A percentile compares a stretch with the other conserved stretches of the same genome.
Evolutionary conservation across 1,284 basidiomycete genomes (phyloP).

Genomic region (Anthracocystis walkeri): DNA sequence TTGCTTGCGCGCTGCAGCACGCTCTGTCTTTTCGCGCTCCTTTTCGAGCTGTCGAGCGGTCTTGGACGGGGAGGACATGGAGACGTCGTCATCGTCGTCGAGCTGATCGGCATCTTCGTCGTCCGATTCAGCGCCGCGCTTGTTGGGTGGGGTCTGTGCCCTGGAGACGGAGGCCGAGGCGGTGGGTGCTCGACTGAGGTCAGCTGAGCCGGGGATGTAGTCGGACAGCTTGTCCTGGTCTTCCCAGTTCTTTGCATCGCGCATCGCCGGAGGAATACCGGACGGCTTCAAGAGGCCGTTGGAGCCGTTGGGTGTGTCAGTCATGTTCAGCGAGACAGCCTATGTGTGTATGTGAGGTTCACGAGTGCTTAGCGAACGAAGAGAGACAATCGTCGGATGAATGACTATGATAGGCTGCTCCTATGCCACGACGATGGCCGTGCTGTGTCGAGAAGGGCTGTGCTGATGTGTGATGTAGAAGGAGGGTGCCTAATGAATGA

Average conservation of each 20-base stretch:
- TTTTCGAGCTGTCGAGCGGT: conserved; percentile 59
- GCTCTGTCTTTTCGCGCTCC: conserved; percentile 54
- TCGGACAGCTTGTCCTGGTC: conserved; percentile 65
- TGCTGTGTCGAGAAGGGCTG: conserved; percentile 4
- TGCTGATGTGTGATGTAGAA: conserved; percentile 2
- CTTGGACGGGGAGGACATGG: conserved; percentile 53
- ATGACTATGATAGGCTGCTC: not conserved
- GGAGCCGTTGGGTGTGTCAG: conserved; percentile 30
- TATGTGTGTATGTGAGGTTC: not conserved
- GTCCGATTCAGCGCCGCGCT: conserved; percentile 23
- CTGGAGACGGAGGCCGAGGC: conserved; percentile 50
- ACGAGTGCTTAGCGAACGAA: not conserved
- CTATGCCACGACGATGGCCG: not conserved
- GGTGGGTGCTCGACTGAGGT: conserved; percentile 53
- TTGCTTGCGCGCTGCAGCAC: conserved; percentile 49
- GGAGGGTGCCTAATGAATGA: not conserved
- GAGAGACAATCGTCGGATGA: not conserved
- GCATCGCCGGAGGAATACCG: conserved; percentile 38
- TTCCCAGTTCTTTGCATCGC: conserved; percentile 50
- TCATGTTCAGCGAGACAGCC: conserved; percentile 24
- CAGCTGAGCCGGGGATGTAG: conserved; percentile 55
- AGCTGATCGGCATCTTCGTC: conserved; percentile 41
- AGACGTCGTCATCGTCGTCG: conserved; percentile 36
- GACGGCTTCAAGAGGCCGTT: conserved; percentile 47
- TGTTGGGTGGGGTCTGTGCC: conserved; percentile 42